Conservation (phyloP, 2,329 filamentous ascomycete genomes). For the Penicillium brasilianum region DNA sequence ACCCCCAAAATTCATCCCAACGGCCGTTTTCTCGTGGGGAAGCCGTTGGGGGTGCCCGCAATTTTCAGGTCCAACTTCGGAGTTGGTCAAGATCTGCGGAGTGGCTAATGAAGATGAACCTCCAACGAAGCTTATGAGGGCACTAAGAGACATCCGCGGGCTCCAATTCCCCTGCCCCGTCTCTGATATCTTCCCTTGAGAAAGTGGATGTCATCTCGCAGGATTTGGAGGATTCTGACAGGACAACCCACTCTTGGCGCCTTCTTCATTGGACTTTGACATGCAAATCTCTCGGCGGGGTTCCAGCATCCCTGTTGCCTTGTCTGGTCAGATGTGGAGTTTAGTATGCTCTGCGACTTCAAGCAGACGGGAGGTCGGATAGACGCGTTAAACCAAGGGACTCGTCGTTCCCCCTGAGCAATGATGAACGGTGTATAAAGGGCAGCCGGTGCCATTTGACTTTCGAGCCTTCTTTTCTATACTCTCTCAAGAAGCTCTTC, state of each 20-base stretch:
- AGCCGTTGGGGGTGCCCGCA: conserved; percentile 2
- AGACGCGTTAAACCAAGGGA: not conserved
- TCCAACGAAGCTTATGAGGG: conserved; percentile 24
- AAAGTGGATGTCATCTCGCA: conserved; percentile 10
- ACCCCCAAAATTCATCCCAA: not conserved
- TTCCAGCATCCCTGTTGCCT: conserved; percentile 7
- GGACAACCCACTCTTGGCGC: conserved; percentile 1
- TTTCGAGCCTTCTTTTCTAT: conserved; percentile 13
- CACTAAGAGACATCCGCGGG: conserved; percentile 2
- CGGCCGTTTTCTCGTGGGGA: conserved; percentile 3
- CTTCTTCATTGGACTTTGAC: conserved; percentile 15
- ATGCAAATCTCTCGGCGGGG: not conserved
- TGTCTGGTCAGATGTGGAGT: conserved; percentile 18
- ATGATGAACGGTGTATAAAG: conserved; percentile 23
- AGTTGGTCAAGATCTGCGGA: conserved; percentile 23
- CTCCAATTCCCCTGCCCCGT: conserved; percentile 9
- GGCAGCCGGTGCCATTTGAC: conserved; percentile 12
- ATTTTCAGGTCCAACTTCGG: conserved; percentile 4
- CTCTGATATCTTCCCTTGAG: conserved; percentile 9
- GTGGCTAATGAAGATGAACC: conserved; percentile 30
- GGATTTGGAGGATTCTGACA: conserved; percentile 8
- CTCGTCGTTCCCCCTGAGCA: conserved; percentile 3
- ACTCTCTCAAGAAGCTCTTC: conserved; percentile 22
- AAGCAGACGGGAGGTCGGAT: not conserved
- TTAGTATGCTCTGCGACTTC: conserved; percentile 11